Evolutionary conservation across 345 rosid genomes (phyloP).

Genomic region (Turnera subulata): DNA sequence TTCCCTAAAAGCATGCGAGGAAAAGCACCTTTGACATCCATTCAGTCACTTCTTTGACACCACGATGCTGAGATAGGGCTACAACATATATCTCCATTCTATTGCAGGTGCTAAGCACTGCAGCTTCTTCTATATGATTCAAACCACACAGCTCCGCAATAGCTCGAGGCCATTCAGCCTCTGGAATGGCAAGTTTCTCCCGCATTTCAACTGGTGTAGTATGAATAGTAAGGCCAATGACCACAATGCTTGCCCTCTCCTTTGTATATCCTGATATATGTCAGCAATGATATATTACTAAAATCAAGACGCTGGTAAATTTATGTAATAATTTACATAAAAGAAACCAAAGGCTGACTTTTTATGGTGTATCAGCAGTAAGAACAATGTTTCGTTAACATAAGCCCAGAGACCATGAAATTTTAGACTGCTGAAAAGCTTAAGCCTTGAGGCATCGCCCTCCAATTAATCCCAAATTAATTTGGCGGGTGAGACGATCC

Average conservation of each 20-base stretch:
- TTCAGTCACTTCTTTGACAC: conserved; percentile 51
- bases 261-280: conserved; percentile 38
- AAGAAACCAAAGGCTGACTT: neutral
- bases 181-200: conserved; percentile 51
- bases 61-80: conserved; percentile 52
- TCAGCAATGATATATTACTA: conserved; percentile 1
- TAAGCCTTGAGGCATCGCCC: no score
- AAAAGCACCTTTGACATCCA: conserved; percentile 62
- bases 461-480: no score
- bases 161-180: conserved; percentile 57
- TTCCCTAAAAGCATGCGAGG: neutral
- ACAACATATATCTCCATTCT: conserved; percentile 53
- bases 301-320: neutral
- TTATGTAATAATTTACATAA: neutral
- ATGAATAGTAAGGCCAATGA: conserved; percentile 45
- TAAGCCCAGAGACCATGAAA: no score
- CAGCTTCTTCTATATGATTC: conserved; percentile 79
- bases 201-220: conserved; percentile 50
- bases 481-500: no score
- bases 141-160: conserved; percentile 66
- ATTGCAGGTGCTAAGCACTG: conserved; percentile 55
- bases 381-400: no score
- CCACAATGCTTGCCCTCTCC: conserved; percentile 49
- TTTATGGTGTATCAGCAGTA: neutral
- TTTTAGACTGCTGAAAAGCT: no score